Evolutionary conservation across 164 flowering plant genomes (phyloP), one percentile per base, ranked within the genome.

Genomic region (Piper betle): DNA sequence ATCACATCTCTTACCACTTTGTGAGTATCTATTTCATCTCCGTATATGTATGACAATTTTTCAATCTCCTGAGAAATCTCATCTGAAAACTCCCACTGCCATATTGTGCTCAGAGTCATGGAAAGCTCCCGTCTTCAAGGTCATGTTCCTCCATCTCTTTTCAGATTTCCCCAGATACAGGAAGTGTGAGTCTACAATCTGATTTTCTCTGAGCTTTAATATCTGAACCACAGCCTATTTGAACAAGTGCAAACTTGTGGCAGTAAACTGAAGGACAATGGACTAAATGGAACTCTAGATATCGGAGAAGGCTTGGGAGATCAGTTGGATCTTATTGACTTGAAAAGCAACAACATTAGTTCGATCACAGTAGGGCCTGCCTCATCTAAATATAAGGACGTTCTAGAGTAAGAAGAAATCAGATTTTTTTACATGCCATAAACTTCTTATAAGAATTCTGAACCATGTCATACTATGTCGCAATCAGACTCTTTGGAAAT

Each of bases 181-280:
- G 83, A 83, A 81, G 54, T 63, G 66, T 63, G 56, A 63, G 66
- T 33, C 39, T 39, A 15, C 50, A 46, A 46, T 46, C 50, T 10
- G 50, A 5, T 10, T 10, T 46, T 8, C 9, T 46, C 54, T 5
- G 33, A 18, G 40, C 38, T 33, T 17, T 38, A 52, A 19, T 25
- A 25, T 25, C 33, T 25, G 33, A 25, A 25, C 15, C 50, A 46
- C 50, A 46, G 12, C 0, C 15, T 46, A 10, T 10, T 46, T 46
- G 6, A 10, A 46, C 50, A 10, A 6, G 9, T 15, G 3, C 50
- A 46, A 46, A 46, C 15, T 25, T 46, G 7, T 5, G 10, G 52
- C 89, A 93, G 89, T 82, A 82, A 76, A 71, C 68, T 94, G 74
- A 84, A 62, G 71, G 74, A 86, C 72, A 94, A 94, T 69, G 67